Base-by-base conservation (phyloP, 2,329 filamentous ascomycete genomes). In the Pseudogymnoascus verrucosus region DNA sequence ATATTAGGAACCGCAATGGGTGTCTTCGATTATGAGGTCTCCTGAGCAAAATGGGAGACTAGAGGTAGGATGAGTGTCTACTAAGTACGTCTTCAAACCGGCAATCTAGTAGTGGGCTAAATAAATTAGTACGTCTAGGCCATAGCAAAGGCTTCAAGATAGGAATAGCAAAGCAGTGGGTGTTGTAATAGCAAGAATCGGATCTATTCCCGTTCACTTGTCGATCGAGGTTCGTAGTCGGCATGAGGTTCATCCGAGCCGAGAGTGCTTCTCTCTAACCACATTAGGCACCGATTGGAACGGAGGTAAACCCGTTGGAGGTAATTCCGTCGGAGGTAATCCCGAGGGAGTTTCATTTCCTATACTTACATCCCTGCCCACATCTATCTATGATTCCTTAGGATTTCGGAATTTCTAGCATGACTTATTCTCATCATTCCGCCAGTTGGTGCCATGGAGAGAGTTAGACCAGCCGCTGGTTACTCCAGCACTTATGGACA, bases 401-500 rank as follows among this genome's bases (percentile, higher is more conserved):
- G 44, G 44, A 51, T n/a, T 51, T 11, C 44, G 44, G 44, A n/a
- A 7, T 47, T 14, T 47, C 5, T 14, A 47, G 21, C 11, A 26
- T 28, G 21, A 51, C 14, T 2, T 7, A 2, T 28, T 51, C 12
- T 14, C 26, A 2, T 23, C 42, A 23, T 47, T 23, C 42, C 19
- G 19, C 19, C 19, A 23, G 19, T 19, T 23, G 11, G 12, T 12
- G 44, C 14, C 23, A 51, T 51, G 44, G 44, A 51, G 44, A 26
- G 44, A 28, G 44, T 5, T 14, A 51, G 44, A 51, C 3, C 7
- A 5, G 16, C 28, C 54, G 5, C 2, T 7, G 57, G 57, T n/a
- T 28, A 60, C 36, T 60, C 57, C 3, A 60, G 57, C 57, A 60
- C 14, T 3, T 70, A 71, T 26, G 68, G 68, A 37, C 68, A 66